Evolutionary conservation across 768 basidiomycete species (phyloP), one percentile per base, ranked within the genome.

Genomic region (Agrocybe chaxingu): DNA sequence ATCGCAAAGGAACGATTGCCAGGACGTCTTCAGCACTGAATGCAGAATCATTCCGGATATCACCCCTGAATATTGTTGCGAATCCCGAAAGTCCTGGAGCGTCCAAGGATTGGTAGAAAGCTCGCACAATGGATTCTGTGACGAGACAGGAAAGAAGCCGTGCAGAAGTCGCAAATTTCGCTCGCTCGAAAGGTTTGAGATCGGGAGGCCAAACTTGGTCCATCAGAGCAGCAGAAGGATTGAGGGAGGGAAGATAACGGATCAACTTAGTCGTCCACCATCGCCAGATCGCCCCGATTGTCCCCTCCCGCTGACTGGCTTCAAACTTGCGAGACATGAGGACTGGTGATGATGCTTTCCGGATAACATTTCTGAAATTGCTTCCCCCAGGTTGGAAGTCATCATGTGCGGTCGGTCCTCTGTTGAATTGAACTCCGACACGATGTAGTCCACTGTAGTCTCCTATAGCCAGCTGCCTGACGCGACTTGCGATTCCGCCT

Each of bases 131-230:
- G 6, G 79, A 80, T 62, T 81, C 80, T 1, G 80, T 80, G 47
- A 81, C 79, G 6, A 83, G 70, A 56, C 79, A 81, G 30, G 79
- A 80, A n/a, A 81, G 55, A 3, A 83, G 60, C 24, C 81, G 76
- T 10, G 78, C 67, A 19, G 71, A 64, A 33, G 74, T 74, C 8
- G 76, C 75, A 56, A 81, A 79, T 16, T 69, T 62, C 34, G 80
- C 80, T 24, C 71, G 70, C 60, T 74, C 68, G 32, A 56, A 57
- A 18, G 74, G 65, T 12, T 16, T 31, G 3, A 42, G 30, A 42
- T 10, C 19, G 47, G 10, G 6, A 12, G 16, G 19, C 8, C 11
- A 12, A 35, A 48, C 39, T 24, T 24, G 24, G 24, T 24, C 24
- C 44, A 42, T 42, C 4, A 11, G 9, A n/a, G 13, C 10, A 18